Base-by-base conservation (phyloP, 2,329 filamentous ascomycete genomes). In the Calcarisporium arbuscula region DNA sequence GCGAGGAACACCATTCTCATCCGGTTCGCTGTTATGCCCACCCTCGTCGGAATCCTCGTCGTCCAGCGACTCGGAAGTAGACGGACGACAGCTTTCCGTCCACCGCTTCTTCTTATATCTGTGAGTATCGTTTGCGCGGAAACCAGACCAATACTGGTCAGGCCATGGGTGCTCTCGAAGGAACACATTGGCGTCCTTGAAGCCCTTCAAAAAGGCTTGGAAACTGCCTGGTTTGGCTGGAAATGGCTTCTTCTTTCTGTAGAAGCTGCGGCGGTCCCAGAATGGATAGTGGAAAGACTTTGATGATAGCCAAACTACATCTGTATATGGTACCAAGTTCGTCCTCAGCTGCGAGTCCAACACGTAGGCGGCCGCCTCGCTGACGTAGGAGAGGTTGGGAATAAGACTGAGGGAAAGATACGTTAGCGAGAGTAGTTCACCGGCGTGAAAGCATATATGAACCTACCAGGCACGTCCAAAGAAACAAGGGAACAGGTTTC, bases 261-360 rank as follows among this genome's bases (percentile, higher is more conserved):
- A 88, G 53, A 84, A 92, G 49, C 81, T 87, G 51, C 89, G 77
- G 15, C 90, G 79, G 53, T 95, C 89, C 89, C 89, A 98, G 58
- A 92, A 96, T 39, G 95, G 92, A 55, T 98, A 98, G 60, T 94
- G 89, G 58, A 98, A 98, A 2, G 89, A 94, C 58, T 94, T 96
- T 14, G 92, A 96, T 6, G 90, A 94, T 18, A 98, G 70, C 53
- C 83, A 85, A 21, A 96, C 88, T 26, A 98, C 86, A 51, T 95
- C 92, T 27, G 92, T 98, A 51, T 95, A 96, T 1, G 92, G 92
- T 5, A 98, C 94, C 48, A 98, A 72, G 55, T 94, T 80, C 15
- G 92, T 96, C 48, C 82, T 82, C 32, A 98, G 68, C 53, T 94
- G 88, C 47, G 77, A 80, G 60, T 98, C 92, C 34, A 98, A 79